A percentile compares a stretch with the other conserved stretches of the same genome.
Evolutionary conservation across 441 rosid genomes (phyloP).

Genomic region (Pelargonium australe): DNA sequence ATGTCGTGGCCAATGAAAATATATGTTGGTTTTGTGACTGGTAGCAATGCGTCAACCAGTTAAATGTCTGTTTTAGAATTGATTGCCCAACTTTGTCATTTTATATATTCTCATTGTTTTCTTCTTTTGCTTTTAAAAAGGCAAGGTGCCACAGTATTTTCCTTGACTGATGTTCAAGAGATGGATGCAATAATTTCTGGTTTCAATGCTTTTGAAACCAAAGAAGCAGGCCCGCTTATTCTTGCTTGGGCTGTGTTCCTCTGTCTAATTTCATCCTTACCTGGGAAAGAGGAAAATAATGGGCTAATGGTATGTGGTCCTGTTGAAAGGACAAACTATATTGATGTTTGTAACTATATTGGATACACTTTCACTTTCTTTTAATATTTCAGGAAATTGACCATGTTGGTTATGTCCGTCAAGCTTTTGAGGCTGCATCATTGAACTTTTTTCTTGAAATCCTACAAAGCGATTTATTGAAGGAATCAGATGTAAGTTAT

Average conservation of each 20-base stretch:
- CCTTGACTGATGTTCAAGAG: constrained; percentile 70
- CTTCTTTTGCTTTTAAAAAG: constrained; percentile 37
- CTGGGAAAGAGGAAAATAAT: constrained; percentile 57
- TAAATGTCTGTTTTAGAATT: background rate
- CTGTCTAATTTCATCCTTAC: constrained; percentile 78
- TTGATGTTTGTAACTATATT: constrained; percentile 19
- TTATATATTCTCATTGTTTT: constrained; percentile 22
- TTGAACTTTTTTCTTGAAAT: constrained; percentile 64
- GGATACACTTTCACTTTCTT: constrained; percentile 18
- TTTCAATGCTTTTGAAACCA: constrained; percentile 53
- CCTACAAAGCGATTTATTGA: constrained; percentile 62
- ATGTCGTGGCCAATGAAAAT: background rate
- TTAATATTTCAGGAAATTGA: constrained; percentile 64
- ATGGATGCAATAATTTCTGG: constrained; percentile 79
- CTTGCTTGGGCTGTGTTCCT: constrained; percentile 94
- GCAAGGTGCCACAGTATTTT: constrained; percentile 53
- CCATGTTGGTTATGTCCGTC: constrained; percentile 76
- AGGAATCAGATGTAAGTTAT: constrained; percentile 70
- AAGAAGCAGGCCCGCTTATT: constrained; percentile 72
- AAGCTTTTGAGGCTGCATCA: constrained; percentile 83
- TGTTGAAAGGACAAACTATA: constrained; percentile 16
- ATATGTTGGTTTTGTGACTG: background rate
- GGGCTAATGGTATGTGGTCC: constrained; percentile 49
- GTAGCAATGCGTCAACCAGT: background rate
- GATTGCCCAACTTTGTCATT: constrained; percentile 7